These are phyloP conservation scores for Niebla homalea DNA, from an alignment of 495 filamentous ascomycete genomes.

Conservation along the genomic window DNA sequence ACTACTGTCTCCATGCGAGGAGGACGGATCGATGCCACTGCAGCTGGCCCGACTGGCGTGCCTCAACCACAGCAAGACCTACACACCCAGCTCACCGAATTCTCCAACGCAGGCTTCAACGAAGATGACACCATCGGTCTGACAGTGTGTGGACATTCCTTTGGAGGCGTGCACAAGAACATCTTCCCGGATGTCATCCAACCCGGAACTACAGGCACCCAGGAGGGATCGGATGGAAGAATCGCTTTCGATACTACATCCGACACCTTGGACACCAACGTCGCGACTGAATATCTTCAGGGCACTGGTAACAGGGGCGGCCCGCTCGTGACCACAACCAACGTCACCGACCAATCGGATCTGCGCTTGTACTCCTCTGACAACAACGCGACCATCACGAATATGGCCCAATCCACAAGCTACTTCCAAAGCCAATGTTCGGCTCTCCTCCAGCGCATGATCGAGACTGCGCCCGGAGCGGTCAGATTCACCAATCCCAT, in stretches of 20 bases:
- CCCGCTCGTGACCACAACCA: conserved; percentile 30
- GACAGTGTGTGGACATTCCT: conserved; percentile 47
- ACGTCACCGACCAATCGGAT: conserved; percentile 38
- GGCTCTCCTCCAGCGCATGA: conserved; percentile 43
- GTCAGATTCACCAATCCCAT: conserved; percentile 39
- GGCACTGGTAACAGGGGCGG: conserved; percentile 26
- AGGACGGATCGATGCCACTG: conserved; percentile 42
- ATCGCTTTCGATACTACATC: conserved; percentile 29
- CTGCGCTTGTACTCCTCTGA: conserved; percentile 44
- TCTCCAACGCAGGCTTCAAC: conserved; percentile 44
- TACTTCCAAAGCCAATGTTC: conserved; percentile 35
- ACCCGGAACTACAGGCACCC: conserved; percentile 21
- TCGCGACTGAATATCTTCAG: conserved; percentile 42
- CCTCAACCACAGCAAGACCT: conserved; percentile 45
- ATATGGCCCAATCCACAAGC: conserved; percentile 26
- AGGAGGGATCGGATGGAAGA: conserved; percentile 29
- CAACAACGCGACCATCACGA: conserved; percentile 38
- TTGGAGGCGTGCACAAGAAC: conserved; percentile 45
- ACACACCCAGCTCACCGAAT: conserved; percentile 38
- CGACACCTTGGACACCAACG: conserved; percentile 38
- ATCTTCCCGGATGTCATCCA: conserved; percentile 43
- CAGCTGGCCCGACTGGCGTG: conserved; percentile 36
- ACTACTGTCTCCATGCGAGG: conserved; percentile 40
- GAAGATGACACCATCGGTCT: conserved; percentile 44
- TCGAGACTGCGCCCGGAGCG: conserved; percentile 42